Conservation (phyloP, 2,329 filamentous ascomycete genomes). For the Aschersonia sp. region DNA sequence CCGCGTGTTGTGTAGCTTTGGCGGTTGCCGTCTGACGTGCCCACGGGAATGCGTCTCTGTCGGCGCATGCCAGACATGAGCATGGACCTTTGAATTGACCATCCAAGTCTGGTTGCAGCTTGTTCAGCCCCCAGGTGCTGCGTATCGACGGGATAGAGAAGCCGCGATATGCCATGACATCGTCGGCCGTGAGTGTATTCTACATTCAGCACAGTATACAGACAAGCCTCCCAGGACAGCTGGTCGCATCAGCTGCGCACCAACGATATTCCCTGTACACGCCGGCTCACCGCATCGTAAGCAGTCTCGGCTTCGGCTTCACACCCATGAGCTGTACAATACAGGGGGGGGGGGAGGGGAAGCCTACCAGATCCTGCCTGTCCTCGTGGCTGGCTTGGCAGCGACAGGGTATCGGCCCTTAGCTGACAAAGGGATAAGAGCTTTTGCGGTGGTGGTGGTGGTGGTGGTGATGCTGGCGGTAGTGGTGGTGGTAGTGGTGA, state of each 20-base stretch:
- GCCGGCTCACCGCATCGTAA: not conserved
- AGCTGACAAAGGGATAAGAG: not conserved
- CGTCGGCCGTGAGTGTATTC: not conserved
- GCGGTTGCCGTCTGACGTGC: too few species aligned
- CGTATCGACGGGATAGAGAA: not conserved
- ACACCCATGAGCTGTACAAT: not conserved
- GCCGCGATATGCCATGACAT: not conserved
- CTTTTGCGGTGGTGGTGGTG: not conserved
- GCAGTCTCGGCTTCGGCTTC: not conserved
- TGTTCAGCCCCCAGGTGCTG: not conserved
- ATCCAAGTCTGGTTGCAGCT: not conserved
- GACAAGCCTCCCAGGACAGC: not conserved
- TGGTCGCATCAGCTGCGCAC: not conserved
- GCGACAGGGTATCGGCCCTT: not conserved
- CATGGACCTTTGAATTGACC: too few species aligned
- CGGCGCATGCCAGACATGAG: too few species aligned
- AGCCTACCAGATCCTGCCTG: not conserved
- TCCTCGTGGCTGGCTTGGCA: not conserved
- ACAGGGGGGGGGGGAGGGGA: not conserved
- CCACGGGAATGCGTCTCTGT: too few species aligned
- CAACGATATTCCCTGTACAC: not conserved
- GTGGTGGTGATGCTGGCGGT: not conserved
- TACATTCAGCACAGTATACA: too few species aligned
- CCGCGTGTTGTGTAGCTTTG: too few species aligned
- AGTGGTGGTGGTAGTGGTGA: not conserved